These are phyloP conservation scores for Leucosporidium creatinivorum DNA, from an alignment of 768 basidiomycete genomes.

Conservation along the genomic window DNA sequence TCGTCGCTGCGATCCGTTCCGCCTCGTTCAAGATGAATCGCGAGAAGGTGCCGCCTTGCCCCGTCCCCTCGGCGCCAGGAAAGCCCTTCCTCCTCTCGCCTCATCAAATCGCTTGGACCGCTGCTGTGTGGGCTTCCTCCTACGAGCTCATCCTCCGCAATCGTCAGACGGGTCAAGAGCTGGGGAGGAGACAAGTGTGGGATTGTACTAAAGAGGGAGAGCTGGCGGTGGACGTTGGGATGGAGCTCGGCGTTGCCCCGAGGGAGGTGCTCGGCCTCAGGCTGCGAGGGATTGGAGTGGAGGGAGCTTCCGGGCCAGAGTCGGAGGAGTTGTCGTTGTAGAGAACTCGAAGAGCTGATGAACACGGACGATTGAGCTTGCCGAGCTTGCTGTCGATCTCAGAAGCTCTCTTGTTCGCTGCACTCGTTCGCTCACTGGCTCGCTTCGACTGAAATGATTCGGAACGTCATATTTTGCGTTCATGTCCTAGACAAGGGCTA, in stretches of 20 bases:
- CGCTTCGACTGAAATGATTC: too few relatives aligned
- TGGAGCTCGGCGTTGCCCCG: neutral
- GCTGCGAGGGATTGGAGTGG: constrained; percentile 8
- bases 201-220: constrained; percentile 26
- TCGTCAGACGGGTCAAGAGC: neutral
- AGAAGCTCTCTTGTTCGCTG: too few relatives aligned
- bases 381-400: too few relatives aligned
- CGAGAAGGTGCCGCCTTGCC: neutral
- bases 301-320: neutral
- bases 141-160: constrained; percentile 19
- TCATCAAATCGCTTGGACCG: constrained; percentile 5
- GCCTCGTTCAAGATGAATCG: constrained; percentile 27
- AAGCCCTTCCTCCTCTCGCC: neutral
- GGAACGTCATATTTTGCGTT: too few relatives aligned
- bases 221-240: constrained; percentile 3
- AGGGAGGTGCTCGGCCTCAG: neutral
- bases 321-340: neutral
- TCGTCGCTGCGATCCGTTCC: constrained; percentile 23
- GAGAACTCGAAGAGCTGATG: too few relatives aligned
- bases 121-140: constrained; percentile 22
- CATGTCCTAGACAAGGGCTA: too few relatives aligned
- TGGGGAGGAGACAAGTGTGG: neutral
- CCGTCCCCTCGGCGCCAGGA: constrained; percentile 2
- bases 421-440: too few relatives aligned
- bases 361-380: too few relatives aligned